Evolutionary conservation across 2,329 filamentous ascomycete genomes (phyloP), one percentile per base, ranked within the genome.

Genomic region (Trichoderma sp.): DNA sequence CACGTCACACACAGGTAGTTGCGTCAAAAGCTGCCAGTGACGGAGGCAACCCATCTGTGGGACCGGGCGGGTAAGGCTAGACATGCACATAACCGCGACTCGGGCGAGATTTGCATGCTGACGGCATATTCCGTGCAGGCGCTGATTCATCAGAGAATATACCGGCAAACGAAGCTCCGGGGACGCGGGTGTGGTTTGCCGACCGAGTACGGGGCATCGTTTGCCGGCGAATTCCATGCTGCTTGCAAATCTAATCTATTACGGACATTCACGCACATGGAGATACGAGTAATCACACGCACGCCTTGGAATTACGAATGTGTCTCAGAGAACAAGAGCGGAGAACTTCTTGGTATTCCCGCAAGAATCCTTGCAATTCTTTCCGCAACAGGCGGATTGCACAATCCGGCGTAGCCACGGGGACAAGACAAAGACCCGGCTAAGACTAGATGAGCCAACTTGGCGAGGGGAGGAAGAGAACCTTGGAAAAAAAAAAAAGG

Each of bases 41-140:
- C 39, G 39, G 62, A 65, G 62, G 62, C 62, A 65, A 56, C 64
- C 51, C 30, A 24, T 28, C 53, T 47, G 65, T 60, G 65, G 65
- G 56, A 60, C 65, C 56, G 26, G 65, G 18, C 65, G 65, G 65
- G 65, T 68, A 68, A 68, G 65, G 65, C 65, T 68, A 60, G 56
- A 60, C 12, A 68, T 43, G 53, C 53, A 36, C 53, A 68, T 47
- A 68, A 34, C 53, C 56, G 47, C 47, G 32, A 26, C 63, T 66
- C 63, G 47, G 56, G 51, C 32, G 21, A 60, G 26, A 68, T 68
- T 68, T 60, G 36, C 65, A 68, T 68, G 65, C 65, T 68, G 65
- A 68, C 56, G 65, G 56, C 65, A 60, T 43, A 65, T 11, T 26
- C 43, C 43, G 18, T 65, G 51, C 47, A 28, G 30, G 26, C 21